Evolutionary conservation across 2,329 filamentous ascomycete species (phyloP).

Genomic region (Bertia moriformis): DNA sequence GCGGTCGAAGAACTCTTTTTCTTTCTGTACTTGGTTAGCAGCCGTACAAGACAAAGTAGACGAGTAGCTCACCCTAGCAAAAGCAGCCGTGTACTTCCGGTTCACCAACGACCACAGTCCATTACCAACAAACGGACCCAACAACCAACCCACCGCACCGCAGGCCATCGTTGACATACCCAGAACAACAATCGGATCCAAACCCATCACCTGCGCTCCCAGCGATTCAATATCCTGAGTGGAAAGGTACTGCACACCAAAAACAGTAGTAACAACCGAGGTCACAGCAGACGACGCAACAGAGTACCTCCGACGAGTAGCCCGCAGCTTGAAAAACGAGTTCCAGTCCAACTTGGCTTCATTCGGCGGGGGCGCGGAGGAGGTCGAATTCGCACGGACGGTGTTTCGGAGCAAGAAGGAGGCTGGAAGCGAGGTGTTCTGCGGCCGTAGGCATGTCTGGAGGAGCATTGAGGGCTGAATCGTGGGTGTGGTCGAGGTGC

Average conservation of each 20-base stretch:
- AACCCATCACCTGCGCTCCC: conserved; percentile 32
- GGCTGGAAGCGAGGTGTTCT: too few relatives aligned
- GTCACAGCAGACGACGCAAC: conserved; percentile 38
- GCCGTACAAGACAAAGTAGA: neutral
- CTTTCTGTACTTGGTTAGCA: conserved; percentile 33
- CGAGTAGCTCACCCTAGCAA: conserved; percentile 27
- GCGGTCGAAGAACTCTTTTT: conserved; percentile 49
- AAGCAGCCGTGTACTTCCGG: conserved; percentile 29
- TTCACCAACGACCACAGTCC: conserved; percentile 41
- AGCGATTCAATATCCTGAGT: conserved; percentile 38
- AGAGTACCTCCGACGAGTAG: conserved; percentile 43
- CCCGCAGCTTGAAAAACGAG: conserved; percentile 48
- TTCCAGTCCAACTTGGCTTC: conserved; percentile 33
- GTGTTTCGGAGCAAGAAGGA: neutral
- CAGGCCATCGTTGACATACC: conserved; percentile 41
- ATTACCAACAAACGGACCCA: conserved; percentile 47
- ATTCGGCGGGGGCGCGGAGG: neutral
- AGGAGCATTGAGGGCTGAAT: too few relatives aligned
- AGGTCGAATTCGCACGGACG: neutral
- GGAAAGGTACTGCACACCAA: conserved; percentile 28
- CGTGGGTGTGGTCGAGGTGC: neutral
- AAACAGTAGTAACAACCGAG: conserved; percentile 30
- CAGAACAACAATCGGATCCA: conserved; percentile 48
- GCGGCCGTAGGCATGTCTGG: too few relatives aligned
- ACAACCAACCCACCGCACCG: conserved; percentile 45